Percentiles rank a stretch among this genome's conserved stretches.
Evolutionary conservation across 2,329 filamentous ascomycete genomes (phyloP).

Genomic region (Fusarium haematococcum): DNA sequence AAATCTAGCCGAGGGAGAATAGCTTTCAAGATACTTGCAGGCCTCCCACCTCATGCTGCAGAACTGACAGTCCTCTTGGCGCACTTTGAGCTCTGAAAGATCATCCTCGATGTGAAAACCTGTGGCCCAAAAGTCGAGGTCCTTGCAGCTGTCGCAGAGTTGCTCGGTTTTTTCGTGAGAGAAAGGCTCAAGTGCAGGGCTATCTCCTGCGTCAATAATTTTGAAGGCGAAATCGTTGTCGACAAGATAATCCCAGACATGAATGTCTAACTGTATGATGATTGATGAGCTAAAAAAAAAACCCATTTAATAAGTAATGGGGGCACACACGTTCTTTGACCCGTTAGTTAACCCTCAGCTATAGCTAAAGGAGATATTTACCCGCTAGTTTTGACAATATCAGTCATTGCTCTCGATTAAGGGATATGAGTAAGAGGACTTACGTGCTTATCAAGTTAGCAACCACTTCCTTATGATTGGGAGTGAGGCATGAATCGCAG

Average conservation of each 20-base stretch:
- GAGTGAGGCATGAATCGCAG: background rate
- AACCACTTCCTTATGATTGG: background rate
- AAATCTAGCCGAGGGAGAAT: background rate
- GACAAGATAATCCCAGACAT: slow-evolving; percentile 2
- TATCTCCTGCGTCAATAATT: background rate
- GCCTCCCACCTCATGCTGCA: slow-evolving; percentile 18
- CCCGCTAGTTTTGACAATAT: background rate
- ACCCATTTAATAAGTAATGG: background rate
- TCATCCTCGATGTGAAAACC: background rate
- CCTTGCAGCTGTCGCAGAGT: background rate
- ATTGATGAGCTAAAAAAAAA: background rate
- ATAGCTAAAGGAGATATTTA: background rate
- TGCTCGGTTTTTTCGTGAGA: background rate
- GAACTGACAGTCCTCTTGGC: background rate
- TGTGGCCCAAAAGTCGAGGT: background rate
- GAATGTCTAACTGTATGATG: slow-evolving; percentile 1
- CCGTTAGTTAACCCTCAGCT: background rate
- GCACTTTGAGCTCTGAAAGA: background rate
- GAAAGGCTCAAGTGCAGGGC: background rate
- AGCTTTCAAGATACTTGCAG: slow-evolving; percentile 6
- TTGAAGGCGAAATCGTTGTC: slow-evolving; percentile 9
- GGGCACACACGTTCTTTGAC: background rate
- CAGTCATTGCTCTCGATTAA: background rate
- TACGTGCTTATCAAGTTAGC: background rate
- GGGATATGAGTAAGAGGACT: background rate